phyloP scores from a whole-genome alignment of 2,329 filamentous ascomycete genomes.

The Graphilbum fragrans region DNA sequence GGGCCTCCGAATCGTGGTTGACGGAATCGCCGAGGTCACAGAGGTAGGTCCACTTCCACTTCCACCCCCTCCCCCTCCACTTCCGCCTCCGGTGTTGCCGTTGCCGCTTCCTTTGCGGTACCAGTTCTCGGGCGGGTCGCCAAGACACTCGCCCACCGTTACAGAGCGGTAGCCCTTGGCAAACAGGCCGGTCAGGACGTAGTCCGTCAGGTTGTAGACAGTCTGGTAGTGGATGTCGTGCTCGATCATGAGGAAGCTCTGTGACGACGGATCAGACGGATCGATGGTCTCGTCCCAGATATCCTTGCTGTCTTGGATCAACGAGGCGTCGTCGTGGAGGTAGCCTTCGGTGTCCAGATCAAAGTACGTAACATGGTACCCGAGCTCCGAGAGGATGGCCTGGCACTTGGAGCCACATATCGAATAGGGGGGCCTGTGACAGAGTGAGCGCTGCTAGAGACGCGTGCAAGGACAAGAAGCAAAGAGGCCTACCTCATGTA shows the following conservation, averaged over 20 bases:
- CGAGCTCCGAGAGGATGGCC: constrained; percentile 17
- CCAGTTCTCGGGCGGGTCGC: constrained; percentile 37
- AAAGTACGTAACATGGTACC: constrained; percentile 24
- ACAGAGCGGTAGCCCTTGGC: constrained; percentile 31
- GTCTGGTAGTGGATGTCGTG: constrained; percentile 35
- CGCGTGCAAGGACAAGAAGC: not conserved
- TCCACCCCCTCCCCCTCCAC: too few species aligned
- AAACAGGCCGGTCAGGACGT: constrained; percentile 28
- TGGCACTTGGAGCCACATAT: constrained; percentile 21
- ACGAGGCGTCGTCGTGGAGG: constrained; percentile 15
- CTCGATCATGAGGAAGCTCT: constrained; percentile 36
- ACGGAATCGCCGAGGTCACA: not conserved
- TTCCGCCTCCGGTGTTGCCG: not conserved
- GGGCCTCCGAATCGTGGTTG: too few species aligned
- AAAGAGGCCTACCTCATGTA: constrained; percentile 24
- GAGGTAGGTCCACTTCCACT: too few species aligned
- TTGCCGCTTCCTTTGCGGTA: constrained; percentile 25
- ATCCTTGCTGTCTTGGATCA: constrained; percentile 22
- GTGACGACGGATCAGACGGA: constrained; percentile 9
- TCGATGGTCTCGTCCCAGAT: constrained; percentile 18
- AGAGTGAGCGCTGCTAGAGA: not conserved
- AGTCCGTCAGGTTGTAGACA: constrained; percentile 33
- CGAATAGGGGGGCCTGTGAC: constrained; percentile 25
- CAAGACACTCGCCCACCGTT: constrained; percentile 43
- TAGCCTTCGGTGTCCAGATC: constrained; percentile 24